A percentile compares a stretch with the other conserved stretches of the same genome.
These are phyloP conservation scores for Xylaria bambusicola DNA, from an alignment of 495 filamentous ascomycete species.

Conservation along the genomic window DNA sequence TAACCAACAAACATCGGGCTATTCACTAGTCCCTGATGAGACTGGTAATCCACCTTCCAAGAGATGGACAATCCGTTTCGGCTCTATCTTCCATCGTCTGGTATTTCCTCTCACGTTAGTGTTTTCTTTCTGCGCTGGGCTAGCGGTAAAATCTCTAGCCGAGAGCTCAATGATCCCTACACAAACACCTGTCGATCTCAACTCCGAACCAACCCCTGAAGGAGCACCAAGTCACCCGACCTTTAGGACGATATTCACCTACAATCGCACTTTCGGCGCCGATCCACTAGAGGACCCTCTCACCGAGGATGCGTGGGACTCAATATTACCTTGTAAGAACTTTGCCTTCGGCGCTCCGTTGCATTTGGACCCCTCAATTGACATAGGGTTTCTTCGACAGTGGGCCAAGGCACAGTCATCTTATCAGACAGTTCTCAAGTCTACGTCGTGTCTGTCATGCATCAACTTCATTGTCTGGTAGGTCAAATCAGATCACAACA, in stretches of 20 bases:
- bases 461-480: constrained; percentile 26
- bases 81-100: neutral
- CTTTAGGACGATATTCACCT: neutral
- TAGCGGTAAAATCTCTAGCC: neutral
- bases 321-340: neutral
- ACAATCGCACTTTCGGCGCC: constrained; percentile 1
- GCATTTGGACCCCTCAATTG: no score
- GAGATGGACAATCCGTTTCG: neutral
- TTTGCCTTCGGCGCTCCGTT: no score
- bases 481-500: neutral
- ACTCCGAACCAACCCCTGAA: neutral
- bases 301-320: neutral
- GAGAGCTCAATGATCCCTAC: no score
- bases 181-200: neutral
- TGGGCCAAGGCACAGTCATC: neutral
- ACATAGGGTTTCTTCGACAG: no score
- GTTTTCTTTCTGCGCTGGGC: neutral
- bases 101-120: neutral
- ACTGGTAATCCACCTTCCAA: neutral
- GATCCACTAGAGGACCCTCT: neutral
- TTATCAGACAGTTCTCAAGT: neutral
- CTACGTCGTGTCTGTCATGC: constrained; percentile 24
- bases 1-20: neutral
- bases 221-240: neutral
- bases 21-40: constrained; percentile 5